A percentile compares a stretch with the other conserved stretches of the same genome.
These are phyloP conservation scores for Mortierella polycephala DNA, from an alignment of 371 early-diverging fungal genomes.

Conservation along the genomic window DNA sequence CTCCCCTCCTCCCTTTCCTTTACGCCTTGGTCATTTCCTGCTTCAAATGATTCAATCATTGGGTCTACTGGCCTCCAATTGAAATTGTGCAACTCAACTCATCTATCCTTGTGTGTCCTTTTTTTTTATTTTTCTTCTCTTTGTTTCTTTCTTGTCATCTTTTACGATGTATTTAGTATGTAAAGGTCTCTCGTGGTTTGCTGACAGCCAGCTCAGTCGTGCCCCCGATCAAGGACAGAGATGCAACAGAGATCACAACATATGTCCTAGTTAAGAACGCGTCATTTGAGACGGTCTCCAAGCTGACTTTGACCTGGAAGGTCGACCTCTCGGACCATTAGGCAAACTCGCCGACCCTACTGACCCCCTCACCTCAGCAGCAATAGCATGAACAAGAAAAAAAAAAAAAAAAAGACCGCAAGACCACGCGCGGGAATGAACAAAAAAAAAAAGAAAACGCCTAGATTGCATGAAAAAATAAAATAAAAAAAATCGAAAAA, in stretches of 20 bases:
- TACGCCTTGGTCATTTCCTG: too few relatives aligned
- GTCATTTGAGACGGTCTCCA: slow-evolving; percentile 48
- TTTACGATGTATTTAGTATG: slow-evolving; percentile 17
- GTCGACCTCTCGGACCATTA: slow-evolving; percentile 26
- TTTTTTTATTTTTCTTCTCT: not conserved
- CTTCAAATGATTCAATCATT: too few relatives aligned
- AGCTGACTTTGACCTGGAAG: slow-evolving; percentile 50
- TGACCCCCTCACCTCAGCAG: too few relatives aligned
- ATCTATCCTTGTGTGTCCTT: not conserved
- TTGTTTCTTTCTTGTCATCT: not conserved
- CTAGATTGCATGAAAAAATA: too few relatives aligned
- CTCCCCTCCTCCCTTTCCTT: too few relatives aligned
- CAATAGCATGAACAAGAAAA: too few relatives aligned
- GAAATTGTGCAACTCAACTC: not conserved
- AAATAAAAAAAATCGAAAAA: too few relatives aligned
- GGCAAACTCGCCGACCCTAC: too few relatives aligned
- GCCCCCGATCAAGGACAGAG: slow-evolving; percentile 45
- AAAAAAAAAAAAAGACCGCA: too few relatives aligned
- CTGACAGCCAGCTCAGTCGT: slow-evolving; percentile 50
- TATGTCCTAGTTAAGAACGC: slow-evolving; percentile 51
- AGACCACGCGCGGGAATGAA: too few relatives aligned
- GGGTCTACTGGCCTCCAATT: not conserved
- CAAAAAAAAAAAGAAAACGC: too few relatives aligned
- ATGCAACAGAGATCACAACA: slow-evolving; percentile 24
- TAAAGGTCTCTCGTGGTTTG: slow-evolving; percentile 47